Conservation (phyloP, 176 grass and related monocot species). For the Eleusine indica region DNA sequence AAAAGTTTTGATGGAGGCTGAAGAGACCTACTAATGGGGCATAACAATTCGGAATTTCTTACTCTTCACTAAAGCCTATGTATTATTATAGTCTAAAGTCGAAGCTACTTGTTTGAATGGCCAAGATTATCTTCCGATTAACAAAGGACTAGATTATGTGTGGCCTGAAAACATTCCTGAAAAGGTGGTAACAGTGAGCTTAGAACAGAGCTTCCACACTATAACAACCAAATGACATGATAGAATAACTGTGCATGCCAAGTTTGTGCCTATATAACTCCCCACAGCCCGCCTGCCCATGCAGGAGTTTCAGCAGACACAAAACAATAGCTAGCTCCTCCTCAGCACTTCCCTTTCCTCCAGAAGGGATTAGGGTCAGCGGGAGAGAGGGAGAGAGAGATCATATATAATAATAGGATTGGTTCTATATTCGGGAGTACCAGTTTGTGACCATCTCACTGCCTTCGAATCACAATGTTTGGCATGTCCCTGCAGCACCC, state of each 20-base stretch:
- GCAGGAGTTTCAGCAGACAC: constrained; percentile 41
- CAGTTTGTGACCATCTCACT: too few species aligned
- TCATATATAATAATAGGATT: too few species aligned
- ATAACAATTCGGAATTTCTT: not conserved
- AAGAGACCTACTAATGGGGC: not conserved
- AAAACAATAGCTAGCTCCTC: not conserved
- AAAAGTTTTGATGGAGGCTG: not conserved
- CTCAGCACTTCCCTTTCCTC: constrained; percentile 36
- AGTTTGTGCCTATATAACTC: constrained; percentile 39
- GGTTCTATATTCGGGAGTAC: too few species aligned
- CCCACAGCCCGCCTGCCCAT: not conserved
- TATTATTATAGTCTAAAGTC: constrained; percentile 24
- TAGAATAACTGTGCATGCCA: not conserved
- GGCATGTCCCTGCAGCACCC: constrained; percentile 50
- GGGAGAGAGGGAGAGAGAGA: not conserved
- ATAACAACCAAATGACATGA: not conserved
- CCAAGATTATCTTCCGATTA: constrained; percentile 1
- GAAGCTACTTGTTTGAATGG: constrained; percentile 6
- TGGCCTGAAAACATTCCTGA: not conserved
- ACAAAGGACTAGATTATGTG: constrained; percentile 3
- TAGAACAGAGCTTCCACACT: not conserved
- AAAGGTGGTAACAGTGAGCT: not conserved
- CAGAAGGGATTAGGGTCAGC: constrained; percentile 36
- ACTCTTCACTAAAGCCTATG: not conserved
- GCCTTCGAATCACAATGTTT: not conserved